Base-by-base conservation (phyloP, 495 filamentous ascomycete species). In the Podospora sp. region DNA sequence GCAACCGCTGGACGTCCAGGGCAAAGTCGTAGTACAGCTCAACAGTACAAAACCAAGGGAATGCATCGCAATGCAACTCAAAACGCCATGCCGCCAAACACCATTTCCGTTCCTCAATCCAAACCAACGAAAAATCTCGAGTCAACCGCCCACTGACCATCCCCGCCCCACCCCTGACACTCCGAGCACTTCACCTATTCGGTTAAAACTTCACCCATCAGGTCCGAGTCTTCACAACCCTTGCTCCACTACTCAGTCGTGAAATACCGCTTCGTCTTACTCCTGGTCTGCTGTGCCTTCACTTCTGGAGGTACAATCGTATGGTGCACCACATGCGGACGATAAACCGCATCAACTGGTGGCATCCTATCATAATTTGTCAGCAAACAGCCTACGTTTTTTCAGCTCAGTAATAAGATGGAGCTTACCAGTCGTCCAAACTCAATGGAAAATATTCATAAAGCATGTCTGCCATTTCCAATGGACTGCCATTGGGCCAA, bases 381-480 rank as follows among this genome's bases (percentile, higher is more conserved):
- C 29, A 21, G 3, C 35, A 57, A 16, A 9, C 22, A 36, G 18
- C 14, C 33, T 33, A 8, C 8, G n/a, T n/a, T 3, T 20, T 57
- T 46, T 25, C 46, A 57, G 25, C 27, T 22, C 49, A 60, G 51
- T 61, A 33, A 20, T 22, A 24, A 65, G 35, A 24, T 21, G 50
- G 33, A 49, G 73, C 77, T 68, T 58, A 83, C 92, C 92, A 96
- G 68, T 97, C 93, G 77, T 96, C 92, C 68, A 94, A 76, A 22
- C 90, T 92, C 24, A 97, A 82, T 6, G 93, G 93, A 67, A 97
- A 96, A 74, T 97, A 96, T 75, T 97, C 93, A 72, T 97, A 97
- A 24, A 96, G 78, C 67, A 92, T 81, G 72, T 96, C 93, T 9
- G 88, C 88, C 65, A 87, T 88, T 69, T 94, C 92, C 60, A 89